Conservation (phyloP, 2,329 filamentous ascomycete species). For the Claviceps arundinis region DNA sequence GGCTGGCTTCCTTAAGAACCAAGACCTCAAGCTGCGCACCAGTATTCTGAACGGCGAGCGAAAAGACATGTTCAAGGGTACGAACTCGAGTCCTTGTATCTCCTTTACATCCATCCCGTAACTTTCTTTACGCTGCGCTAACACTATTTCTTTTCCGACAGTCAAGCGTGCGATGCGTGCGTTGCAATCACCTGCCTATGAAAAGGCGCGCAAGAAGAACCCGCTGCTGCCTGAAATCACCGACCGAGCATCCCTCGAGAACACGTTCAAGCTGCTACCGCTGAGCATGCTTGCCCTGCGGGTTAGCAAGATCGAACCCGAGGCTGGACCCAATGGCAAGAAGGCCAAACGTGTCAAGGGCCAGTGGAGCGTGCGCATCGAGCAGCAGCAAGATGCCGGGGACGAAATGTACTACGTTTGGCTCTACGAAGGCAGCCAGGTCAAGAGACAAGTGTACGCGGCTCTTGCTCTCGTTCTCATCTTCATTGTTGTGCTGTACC, state of each 20-base stretch:
- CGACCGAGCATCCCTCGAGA: slow-evolving; percentile 79
- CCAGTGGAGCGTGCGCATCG: slow-evolving; percentile 88
- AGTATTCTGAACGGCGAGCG: slow-evolving; percentile 91
- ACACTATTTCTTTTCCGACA: slow-evolving; percentile 22
- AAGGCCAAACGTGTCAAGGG: slow-evolving; percentile 85
- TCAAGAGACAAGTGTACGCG: slow-evolving; percentile 88
- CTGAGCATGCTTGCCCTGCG: slow-evolving; percentile 88
- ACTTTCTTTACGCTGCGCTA: neutral
- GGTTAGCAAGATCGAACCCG: slow-evolving; percentile 60
- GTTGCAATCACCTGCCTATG: slow-evolving; percentile 77
- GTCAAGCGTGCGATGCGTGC: slow-evolving; percentile 93
- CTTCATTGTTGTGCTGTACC: slow-evolving; percentile 85
- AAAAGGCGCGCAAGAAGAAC: slow-evolving; percentile 82
- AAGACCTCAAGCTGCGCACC: slow-evolving; percentile 79
- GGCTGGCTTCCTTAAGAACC: slow-evolving; percentile 71
- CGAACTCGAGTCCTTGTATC: slow-evolving; percentile 2
- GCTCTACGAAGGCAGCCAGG: slow-evolving; percentile 88
- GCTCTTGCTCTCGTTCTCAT: slow-evolving; percentile 69
- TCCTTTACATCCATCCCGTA: neutral
- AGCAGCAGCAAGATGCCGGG: slow-evolving; percentile 81
- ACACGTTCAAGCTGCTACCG: slow-evolving; percentile 87
- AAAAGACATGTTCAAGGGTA: slow-evolving; percentile 96
- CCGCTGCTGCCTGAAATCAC: slow-evolving; percentile 76
- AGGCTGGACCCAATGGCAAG: slow-evolving; percentile 51
- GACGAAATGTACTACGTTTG: slow-evolving; percentile 93